Evolutionary conservation across 129 eudicot genomes (phyloP), one percentile per base, ranked within the genome.

Genomic region (Calendula officinalis): DNA sequence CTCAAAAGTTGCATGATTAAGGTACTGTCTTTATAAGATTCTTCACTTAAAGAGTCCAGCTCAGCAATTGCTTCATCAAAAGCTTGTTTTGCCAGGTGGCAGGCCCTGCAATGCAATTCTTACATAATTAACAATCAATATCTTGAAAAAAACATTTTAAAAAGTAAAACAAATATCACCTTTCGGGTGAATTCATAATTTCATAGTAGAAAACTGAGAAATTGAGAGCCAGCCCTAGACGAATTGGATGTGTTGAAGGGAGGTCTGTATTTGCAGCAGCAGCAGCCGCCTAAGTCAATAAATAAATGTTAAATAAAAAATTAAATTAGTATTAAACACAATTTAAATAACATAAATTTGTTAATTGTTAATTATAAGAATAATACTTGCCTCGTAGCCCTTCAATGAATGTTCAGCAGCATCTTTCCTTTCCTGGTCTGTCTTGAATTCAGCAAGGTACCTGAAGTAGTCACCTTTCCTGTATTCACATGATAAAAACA

Each of bases 391-490:
- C 96, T 92, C 99, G 11, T 91, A 91, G 79, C 90, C 96, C 71
- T 87, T 87, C 71, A 87, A 71, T 54, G 98, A 91, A 73, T 82
- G 80, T 30, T 91, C 98, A 74, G 98, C 78, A 65, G 94, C 89
- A 61, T 91, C 94, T 69, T 87, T 91, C 74, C 81, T 91, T 54
- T 84, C 96, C 56, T 80, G 82, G 67, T 91, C 96, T 10, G 83
- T 75, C 84, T 91, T 91, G 56, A 87, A 91, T 80, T 91, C 98
- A 66, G 98, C 98, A 76, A 91, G 96, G 76, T 91, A 91, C 17
- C 98, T 85, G 70, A 51, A 91, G 85, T 91, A 91, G 75, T 91
- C 98, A 51, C 99, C 99, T 81, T 92, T 92, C 96, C 99, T 92
- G 76, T 27, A 67, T 68, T 30, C 62, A 41, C 46, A 42, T 15